A percentile compares a stretch with the other conserved stretches of the same genome.
These are phyloP conservation scores for Fagopyrum homotropicum DNA, from an alignment of 148 eudicot species.

Conservation along the genomic window DNA sequence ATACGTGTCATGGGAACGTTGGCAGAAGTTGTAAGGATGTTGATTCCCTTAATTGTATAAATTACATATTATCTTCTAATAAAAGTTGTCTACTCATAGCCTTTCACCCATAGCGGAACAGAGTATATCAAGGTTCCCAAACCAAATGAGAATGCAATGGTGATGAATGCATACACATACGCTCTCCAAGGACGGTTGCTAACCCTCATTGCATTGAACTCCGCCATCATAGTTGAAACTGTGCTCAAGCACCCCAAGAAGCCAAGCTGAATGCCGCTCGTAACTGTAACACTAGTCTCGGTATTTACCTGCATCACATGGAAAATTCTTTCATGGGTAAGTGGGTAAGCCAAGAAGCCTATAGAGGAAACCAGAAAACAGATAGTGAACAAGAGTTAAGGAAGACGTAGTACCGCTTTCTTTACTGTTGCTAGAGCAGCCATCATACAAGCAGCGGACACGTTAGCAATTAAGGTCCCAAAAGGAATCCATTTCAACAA, in stretches of 20 bases:
- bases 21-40: too few relatives aligned
- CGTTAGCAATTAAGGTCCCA: slow-evolving; percentile 81
- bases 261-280: slow-evolving; percentile 67
- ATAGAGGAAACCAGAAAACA: neutral
- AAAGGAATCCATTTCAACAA: slow-evolving; percentile 72
- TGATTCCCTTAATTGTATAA: too few relatives aligned
- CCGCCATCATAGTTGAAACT: slow-evolving; percentile 87
- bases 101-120: slow-evolving; percentile 58
- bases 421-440: slow-evolving; percentile 71
- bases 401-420: slow-evolving; percentile 39
- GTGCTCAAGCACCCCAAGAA: slow-evolving; percentile 81
- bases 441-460: slow-evolving; percentile 79
- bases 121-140: slow-evolving; percentile 83
- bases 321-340: neutral
- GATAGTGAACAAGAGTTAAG: neutral
- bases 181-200: slow-evolving; percentile 72
- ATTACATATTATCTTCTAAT: too few relatives aligned
- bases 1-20: too few relatives aligned
- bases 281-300: slow-evolving; percentile 38
- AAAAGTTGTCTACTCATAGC: slow-evolving; percentile 25
- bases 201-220: slow-evolving; percentile 59
- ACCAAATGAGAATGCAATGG: slow-evolving; percentile 44
- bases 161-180: slow-evolving; percentile 54
- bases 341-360: neutral
- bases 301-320: slow-evolving; percentile 37